phyloP scores from a whole-genome alignment of 2,329 filamentous ascomycete species.

The Sphaerulina vaccinii region DNA sequence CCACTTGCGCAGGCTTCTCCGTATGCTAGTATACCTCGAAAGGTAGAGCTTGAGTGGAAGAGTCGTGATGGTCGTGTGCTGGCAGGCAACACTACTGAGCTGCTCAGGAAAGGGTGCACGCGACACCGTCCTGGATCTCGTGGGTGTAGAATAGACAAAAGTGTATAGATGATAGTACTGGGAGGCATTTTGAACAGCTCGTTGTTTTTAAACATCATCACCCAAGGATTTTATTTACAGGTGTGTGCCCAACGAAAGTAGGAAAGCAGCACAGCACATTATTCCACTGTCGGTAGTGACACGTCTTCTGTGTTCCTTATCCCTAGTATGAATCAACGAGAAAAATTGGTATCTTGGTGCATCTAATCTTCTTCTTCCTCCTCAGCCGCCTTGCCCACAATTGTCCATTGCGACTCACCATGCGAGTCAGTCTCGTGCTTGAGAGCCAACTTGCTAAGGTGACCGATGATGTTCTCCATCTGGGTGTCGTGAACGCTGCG shows the following conservation, averaged over 20 bases:
- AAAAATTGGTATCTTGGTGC: slow-evolving; percentile 29
- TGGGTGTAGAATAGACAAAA: no score
- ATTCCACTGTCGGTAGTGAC: slow-evolving; percentile 26
- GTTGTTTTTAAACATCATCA: slow-evolving; percentile 5
- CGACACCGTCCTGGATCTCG: no score
- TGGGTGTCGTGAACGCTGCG: slow-evolving; percentile 61
- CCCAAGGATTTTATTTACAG: slow-evolving; percentile 22
- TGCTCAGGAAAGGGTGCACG: no score
- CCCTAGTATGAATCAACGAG: slow-evolving; percentile 22
- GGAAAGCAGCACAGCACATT: slow-evolving; percentile 21
- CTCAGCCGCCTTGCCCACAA: slow-evolving; percentile 45
- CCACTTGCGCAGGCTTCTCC: slow-evolving; percentile 5
- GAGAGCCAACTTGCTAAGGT: slow-evolving; percentile 63
- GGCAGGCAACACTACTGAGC: no score
- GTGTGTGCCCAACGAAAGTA: slow-evolving; percentile 14
- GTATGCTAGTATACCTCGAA: background rate
- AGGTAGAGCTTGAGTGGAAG: background rate
- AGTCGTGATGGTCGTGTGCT: background rate
- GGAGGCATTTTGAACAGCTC: background rate
- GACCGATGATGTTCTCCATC: slow-evolving; percentile 65
- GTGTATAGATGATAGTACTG: background rate
- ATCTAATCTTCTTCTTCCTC: slow-evolving; percentile 52
- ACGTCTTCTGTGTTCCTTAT: slow-evolving; percentile 24
- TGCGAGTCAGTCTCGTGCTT: slow-evolving; percentile 57
- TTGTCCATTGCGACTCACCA: slow-evolving; percentile 44